Base-by-base conservation (phyloP, 1,284 basidiomycete genomes). In the Boletus mariae region DNA sequence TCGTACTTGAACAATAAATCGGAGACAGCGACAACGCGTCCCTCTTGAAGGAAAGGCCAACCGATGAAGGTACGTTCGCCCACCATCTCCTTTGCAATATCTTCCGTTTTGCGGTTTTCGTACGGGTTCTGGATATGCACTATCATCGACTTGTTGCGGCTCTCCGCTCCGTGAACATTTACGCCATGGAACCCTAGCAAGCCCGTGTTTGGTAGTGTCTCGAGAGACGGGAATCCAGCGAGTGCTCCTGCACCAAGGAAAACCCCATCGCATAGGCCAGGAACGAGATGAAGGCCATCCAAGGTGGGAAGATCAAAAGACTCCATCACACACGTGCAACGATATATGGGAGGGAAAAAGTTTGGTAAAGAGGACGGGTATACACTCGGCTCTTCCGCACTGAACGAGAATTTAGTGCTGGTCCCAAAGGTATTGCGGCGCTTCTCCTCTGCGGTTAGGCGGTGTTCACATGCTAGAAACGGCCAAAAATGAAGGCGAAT, bases 11-110 rank as follows among this genome's bases (percentile, higher is more conserved):
- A 94, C 59, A 91, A 70, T 46, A 85, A 81, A 69, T 99, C 94
- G 5, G 93, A 95, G 12, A 99, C 79, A 20, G 85, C 90, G 1
- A 87, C 84, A 2, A 98, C 92, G 60, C 87, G 75, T 2, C 92
- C 96, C 71, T 99, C 97, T 61, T 90, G 87, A 45, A 99, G 75
- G 78, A 95, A 99, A 0, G 97, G 97, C 94, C 96, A 99, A 32
- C 85, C 84, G 56, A 90, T 77, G 69, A 90, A 98, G 0, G 84
- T 86, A 43, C 90, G 82, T 64, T 87, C 77, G 20, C 89, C 92
- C 47, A 96, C 75, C 75, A 93, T 79, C 61, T 80, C 78, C 47
- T 76, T 72, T 6, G 94, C 95, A 28, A 98, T 73, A 9, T 90
- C 85, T 63, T 88, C 83, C 10, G 82, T 73, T 68, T 86, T 88